Percentiles rank a stretch among this genome's conserved stretches.
These are phyloP conservation scores for Suillus ampliporus DNA, from an alignment of 768 basidiomycete species.

Conservation along the genomic window DNA sequence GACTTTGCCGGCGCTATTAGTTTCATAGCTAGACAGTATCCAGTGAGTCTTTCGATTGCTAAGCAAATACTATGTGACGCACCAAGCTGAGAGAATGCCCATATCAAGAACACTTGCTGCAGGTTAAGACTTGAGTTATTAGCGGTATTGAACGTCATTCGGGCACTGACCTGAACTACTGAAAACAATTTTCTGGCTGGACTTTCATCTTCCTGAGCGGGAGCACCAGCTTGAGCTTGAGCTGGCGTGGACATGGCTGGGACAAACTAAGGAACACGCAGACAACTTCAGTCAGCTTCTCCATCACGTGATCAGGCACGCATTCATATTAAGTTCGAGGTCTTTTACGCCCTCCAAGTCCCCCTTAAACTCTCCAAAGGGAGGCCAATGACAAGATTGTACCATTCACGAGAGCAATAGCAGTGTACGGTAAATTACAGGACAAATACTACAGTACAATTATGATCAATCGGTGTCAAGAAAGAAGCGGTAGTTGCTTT, in stretches of 20 bases:
- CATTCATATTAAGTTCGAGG: background rate
- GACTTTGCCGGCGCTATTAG: slow-evolving; percentile 45
- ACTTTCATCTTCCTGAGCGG: slow-evolving; percentile 40
- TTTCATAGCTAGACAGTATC: slow-evolving; percentile 46
- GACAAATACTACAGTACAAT: background rate
- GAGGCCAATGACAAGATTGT: background rate
- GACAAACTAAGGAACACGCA: slow-evolving; percentile 8
- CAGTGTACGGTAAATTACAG: slow-evolving; percentile 1
- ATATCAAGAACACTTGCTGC: slow-evolving; percentile 74
- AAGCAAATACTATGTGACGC: slow-evolving; percentile 23
- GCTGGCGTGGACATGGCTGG: slow-evolving; percentile 30
- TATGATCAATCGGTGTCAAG: background rate
- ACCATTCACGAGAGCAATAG: background rate
- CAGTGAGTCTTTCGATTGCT: slow-evolving; percentile 1
- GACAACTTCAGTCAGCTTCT: background rate
- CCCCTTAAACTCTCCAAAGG: background rate
- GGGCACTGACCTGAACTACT: slow-evolving; percentile 47
- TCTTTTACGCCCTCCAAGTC: no score
- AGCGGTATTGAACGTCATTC: background rate
- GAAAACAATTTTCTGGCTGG: slow-evolving; percentile 42
- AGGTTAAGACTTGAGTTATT: slow-evolving; percentile 8
- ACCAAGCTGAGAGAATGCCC: slow-evolving; percentile 72
- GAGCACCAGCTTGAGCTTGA: slow-evolving; percentile 25
- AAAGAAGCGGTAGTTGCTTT: background rate
- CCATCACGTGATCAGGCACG: slow-evolving; percentile 5